Conservation (phyloP, 768 basidiomycete species). For the Chlorophyllum brunneum region DNA sequence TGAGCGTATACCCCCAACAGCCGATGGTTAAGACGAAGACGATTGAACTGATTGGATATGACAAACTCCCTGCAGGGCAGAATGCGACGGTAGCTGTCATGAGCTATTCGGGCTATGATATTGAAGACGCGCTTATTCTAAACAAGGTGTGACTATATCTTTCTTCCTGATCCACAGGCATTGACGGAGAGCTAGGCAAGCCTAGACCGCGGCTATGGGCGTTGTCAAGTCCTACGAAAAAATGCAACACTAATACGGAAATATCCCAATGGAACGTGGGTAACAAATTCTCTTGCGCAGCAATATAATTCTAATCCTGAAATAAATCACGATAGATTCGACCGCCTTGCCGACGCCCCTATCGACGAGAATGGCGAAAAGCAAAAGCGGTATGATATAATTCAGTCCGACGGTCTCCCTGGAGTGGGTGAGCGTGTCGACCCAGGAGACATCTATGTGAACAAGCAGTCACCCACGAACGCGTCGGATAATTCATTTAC, state of each 20-base stretch:
- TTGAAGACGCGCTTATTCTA: constrained; percentile 96
- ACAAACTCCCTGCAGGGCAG: constrained; percentile 94
- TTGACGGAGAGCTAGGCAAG: constrained; percentile 57
- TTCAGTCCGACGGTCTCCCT: constrained; percentile 90
- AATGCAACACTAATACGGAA: constrained; percentile 91
- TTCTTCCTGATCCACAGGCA: not conserved
- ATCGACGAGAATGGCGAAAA: constrained; percentile 75
- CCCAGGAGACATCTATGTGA: constrained; percentile 91
- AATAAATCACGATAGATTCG: constrained; percentile 52
- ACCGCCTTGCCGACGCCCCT: constrained; percentile 92
- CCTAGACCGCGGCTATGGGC: constrained; percentile 94
- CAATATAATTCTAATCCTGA: constrained; percentile 10
- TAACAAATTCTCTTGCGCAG: constrained; percentile 19
- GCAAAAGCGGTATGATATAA: constrained; percentile 84
- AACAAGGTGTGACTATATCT: constrained; percentile 61
- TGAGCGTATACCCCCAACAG: constrained; percentile 97
- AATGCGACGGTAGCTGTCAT: constrained; percentile 99
- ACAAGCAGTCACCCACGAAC: constrained; percentile 94
- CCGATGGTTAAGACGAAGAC: constrained; percentile 99
- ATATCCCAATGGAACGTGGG: constrained; percentile 96
- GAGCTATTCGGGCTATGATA: constrained; percentile 99
- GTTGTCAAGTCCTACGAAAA: constrained; percentile 97
- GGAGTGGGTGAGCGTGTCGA: constrained; percentile 94
- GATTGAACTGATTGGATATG: constrained; percentile 95
- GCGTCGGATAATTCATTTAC: constrained; percentile 89